Conservation (phyloP, 2,329 filamentous ascomycete genomes). For the Bipolaris victoriae region DNA sequence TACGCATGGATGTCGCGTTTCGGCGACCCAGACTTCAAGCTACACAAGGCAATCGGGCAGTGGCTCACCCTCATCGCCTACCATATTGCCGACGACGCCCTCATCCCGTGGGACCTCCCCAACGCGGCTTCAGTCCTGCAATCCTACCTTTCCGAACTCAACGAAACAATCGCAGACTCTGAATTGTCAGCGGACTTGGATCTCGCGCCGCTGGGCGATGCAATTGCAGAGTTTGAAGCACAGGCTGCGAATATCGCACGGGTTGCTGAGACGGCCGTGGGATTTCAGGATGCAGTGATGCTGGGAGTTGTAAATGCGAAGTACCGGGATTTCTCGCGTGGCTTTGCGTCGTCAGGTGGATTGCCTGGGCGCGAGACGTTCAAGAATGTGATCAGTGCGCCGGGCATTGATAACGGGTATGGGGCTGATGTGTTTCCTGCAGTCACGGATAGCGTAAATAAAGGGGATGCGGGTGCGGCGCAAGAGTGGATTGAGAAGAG, state of each 20-base stretch:
- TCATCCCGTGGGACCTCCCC: constrained; percentile 38
- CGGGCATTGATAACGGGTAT: constrained; percentile 4
- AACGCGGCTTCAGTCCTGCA: constrained; percentile 1
- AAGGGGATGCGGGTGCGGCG: neutral
- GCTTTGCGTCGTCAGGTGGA: constrained; percentile 1
- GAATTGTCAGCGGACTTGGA: neutral
- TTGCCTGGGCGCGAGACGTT: constrained; percentile 1
- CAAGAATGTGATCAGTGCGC: constrained; percentile 2
- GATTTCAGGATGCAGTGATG: neutral
- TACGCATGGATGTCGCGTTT: constrained; percentile 60
- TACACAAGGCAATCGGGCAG: constrained; percentile 58
- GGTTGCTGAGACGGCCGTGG: constrained; percentile 2
- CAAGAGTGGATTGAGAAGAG: constrained; percentile 1
- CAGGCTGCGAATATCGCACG: neutral
- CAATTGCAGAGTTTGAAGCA: constrained; percentile 1
- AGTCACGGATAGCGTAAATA: constrained; percentile 1
- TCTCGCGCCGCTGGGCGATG: constrained; percentile 1
- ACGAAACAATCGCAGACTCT: neutral
- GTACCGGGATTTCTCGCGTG: neutral
- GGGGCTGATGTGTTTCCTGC: constrained; percentile 3
- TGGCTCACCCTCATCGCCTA: constrained; percentile 53
- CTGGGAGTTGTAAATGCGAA: constrained; percentile 1
- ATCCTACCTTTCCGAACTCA: constrained; percentile 1
- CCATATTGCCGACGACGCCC: constrained; percentile 47
- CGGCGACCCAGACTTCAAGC: constrained; percentile 58